Base-by-base conservation (phyloP, 192 early-diverging fungal species). In the Podochytrium sp. region DNA sequence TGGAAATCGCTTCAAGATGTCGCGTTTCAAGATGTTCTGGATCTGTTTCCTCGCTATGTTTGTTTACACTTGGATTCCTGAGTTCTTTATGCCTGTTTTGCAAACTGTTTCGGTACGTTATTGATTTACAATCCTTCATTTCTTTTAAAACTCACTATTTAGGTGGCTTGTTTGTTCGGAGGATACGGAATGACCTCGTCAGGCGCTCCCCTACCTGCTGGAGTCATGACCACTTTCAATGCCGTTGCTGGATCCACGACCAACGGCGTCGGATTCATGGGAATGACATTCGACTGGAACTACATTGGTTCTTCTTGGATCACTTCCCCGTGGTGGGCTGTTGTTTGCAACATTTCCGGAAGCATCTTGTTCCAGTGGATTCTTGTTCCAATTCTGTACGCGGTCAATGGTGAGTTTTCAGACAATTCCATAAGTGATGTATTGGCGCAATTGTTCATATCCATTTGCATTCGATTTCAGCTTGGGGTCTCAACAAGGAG, bases 221-320 rank as follows among this genome's bases (percentile, higher is more conserved):
- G 70, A 18, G 5, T 66, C 20, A 40, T 64, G 16, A 29, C 55
- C 10, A 75, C 43, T 10, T 75, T 75, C 43, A 64, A 75, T 55
- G 14, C 62, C 35, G 10, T 59, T 23, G 59, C 69, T 75, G 73
- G 73, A 10, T 10, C 7, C 29, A 57, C 27, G 27, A 23, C 55
- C 14, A 7, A 10, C 14, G 25, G 43, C n/a, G 10, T 47, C n/a
- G 12, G 20, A 47, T 47, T 20, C 10, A 47, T 47, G 12, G 20
- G 20, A 16, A 23, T 73, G 12, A 73, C 59, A 2, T 65, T 73
- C 42, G 57, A 62, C 57, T 65, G 60, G 60, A 53, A 62, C 37
- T 32, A 30, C 14, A 43, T 65, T 32, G 59, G 23, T 18, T 29
- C 27, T 42, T 42, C n/a, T 63, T 78, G 60, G 67, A 57, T 55